Evolutionary conservation across 768 basidiomycete species (phyloP), one percentile per base, ranked within the genome.

Genomic region (Cyclocybe aegerita): DNA sequence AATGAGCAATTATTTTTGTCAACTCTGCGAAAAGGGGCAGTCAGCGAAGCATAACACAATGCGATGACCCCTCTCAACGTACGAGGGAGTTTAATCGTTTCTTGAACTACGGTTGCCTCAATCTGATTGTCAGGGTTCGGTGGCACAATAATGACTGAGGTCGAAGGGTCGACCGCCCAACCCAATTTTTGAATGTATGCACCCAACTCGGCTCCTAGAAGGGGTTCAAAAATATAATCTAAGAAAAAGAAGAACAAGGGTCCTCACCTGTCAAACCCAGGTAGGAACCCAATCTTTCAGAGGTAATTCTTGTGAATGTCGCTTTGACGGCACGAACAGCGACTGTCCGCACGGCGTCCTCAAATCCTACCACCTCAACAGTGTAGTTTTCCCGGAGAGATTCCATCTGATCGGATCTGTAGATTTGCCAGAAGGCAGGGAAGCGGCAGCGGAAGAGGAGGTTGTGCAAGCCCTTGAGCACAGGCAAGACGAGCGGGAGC

Each of bases 91-190:
- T 84, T 86, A 61, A 93, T 85, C 58, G 76, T 81, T 68, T 93
- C 91, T 66, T 90, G 89, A 17, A 92, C 86, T 43, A 93, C 78
- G 0, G 88, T 87, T 0, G 91, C 88, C 60, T 88, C 85, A 58
- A 93, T 89, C 61, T 90, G 89, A 66, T 93, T 93, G 68, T 93
- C 91, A 10, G 87, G 86, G 66, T 93, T 93, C 39, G 84, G 79
- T 16, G 92, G 91, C 48, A 93, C 73, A 11, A 67, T 71, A 45
- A 92, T 75, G n/a, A 84, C 79, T 6, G 77, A 78, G 0, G 73
- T 75, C 11, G 76, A 66, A 11, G 69, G 58, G 49, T 90, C 80
- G 36, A 80, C 54, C 14, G 72, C 66, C 91, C 91, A 93, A 15
- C 82, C 87, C 42, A 88, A 76, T 55, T 78, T 78, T 54, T 75